Evolutionary conservation across 805 yeast genomes (phyloP).

Genomic region (Barnettozyma sucrosica): DNA sequence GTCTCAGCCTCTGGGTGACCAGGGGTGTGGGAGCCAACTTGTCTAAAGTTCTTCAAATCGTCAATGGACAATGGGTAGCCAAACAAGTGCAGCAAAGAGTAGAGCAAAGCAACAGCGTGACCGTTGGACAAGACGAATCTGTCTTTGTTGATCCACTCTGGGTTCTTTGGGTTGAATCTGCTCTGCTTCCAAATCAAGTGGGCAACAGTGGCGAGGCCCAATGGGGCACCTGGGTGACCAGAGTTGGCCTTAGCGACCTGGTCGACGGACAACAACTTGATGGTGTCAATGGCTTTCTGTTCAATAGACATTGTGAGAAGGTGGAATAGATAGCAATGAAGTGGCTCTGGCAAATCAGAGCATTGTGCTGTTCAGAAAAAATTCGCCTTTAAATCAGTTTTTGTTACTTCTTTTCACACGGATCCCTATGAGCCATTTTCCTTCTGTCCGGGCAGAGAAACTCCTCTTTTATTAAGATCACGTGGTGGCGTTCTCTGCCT

Average conservation of each 20-base stretch:
- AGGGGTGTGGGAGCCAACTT: conserved; percentile 84
- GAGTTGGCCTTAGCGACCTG: conserved; percentile 84
- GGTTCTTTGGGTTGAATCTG: conserved; percentile 86
- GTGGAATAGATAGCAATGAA: neutral
- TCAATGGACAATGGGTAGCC: conserved; percentile 80
- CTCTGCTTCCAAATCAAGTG: conserved; percentile 78
- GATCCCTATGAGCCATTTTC: neutral
- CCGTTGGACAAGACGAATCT: conserved; percentile 94
- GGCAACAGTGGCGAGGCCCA: conserved; percentile 95
- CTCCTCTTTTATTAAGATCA: neutral
- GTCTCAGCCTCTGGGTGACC: conserved; percentile 95
- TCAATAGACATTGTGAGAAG: conserved; percentile 41
- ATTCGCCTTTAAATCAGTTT: neutral
- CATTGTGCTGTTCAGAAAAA: neutral
- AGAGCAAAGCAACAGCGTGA: conserved; percentile 89
- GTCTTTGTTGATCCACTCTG: conserved; percentile 91
- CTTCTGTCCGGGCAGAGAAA: neutral
- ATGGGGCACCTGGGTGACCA: conserved; percentile 99
- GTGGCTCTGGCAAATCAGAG: neutral
- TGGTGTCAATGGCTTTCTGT: conserved; percentile 72
- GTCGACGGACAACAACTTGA: conserved; percentile 85
- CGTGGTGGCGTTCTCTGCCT: neutral
- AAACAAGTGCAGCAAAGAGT: conserved; percentile 76
- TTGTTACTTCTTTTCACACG: neutral
- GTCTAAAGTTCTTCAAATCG: conserved; percentile 88